Base-by-base conservation (phyloP, 306 rosid species). In the Carpinus viminea region DNA sequence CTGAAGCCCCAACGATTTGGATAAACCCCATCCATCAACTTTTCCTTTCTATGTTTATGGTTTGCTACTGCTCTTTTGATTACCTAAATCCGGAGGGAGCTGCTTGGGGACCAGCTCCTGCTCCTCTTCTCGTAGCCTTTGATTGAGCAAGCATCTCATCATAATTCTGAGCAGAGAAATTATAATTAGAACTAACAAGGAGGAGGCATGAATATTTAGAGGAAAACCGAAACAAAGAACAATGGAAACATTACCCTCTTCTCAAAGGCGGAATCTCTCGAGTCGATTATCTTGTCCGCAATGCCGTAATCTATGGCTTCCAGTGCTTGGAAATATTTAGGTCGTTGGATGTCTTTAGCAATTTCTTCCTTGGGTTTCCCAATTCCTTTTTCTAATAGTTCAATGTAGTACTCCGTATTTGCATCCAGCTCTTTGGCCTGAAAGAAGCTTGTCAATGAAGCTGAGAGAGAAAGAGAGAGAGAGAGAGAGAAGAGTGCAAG, bases 361-460 rank as follows among this genome's bases (percentile, higher is more conserved):
- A 96, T 77, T 83, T 93, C 99, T 85, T 93, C 94, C 85, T 84
- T 80, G 51, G 98, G 45, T 77, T 96, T 96, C 52, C 99, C 98
- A 20, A 41, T 83, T 70, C 98, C 98, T 83, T 89, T 85, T 43
- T 91, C 86, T 74, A 96, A 76, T 73, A 96, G 81, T 77, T 93
- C 97, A n/a, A 96, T 76, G 91, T 89, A 96, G 78, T 85, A 89
- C 57, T 90, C 93, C 0, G 92, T 79, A 78, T 85, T 90, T 75
- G 89, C 89, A 52, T 96, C 96, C 28, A 93, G 90, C 81, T 96
- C 98, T 83, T 90, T 93, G 56, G 98, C 99, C 99, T 96, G 85
- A 61, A 2, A 75, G 20, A 83, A 48, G 68, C 84, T 82, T 74
- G 50, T 75, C 77, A 75, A 66, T 43, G 34, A 73, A 66, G 1